These are phyloP conservation scores for Lipomyces oligophaga DNA, from an alignment of 805 yeast genomes.

Conservation along the genomic window DNA sequence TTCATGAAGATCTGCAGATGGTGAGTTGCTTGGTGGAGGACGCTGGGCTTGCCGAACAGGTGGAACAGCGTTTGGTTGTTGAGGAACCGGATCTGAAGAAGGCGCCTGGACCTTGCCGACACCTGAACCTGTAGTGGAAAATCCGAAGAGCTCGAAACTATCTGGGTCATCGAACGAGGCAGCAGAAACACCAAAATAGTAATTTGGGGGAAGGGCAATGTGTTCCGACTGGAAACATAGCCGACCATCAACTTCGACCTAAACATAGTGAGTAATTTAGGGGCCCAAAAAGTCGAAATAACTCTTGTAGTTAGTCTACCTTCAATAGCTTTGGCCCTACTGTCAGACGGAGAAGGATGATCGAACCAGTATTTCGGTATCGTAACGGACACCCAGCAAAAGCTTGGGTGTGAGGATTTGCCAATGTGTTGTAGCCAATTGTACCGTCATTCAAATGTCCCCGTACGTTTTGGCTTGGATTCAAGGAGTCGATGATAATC, in stretches of 20 bases:
- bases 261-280: neutral
- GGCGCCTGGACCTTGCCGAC: neutral
- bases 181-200: constrained; percentile 39
- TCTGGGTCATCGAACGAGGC: constrained; percentile 27
- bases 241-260: constrained; percentile 40
- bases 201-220: constrained; percentile 36
- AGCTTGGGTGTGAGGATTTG: constrained; percentile 35
- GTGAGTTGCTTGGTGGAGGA: constrained; percentile 6
- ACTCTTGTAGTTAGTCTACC: neutral
- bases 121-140: constrained; percentile 23
- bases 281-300: neutral
- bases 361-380: constrained; percentile 38
- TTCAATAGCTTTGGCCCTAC: constrained; percentile 35
- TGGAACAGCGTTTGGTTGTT: neutral
- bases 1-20: no score
- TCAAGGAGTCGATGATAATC: constrained; percentile 39
- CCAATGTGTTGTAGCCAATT: constrained; percentile 28
- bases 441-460: constrained; percentile 43
- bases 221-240: constrained; percentile 38
- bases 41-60: constrained; percentile 6
- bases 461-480: constrained; percentile 35
- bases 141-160: constrained; percentile 21
- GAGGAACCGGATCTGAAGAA: no score
- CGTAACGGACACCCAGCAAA: constrained; percentile 38
- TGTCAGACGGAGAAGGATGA: constrained; percentile 35